These are phyloP conservation scores for Wallacemonas sp. DNA, from an alignment of 208 protist genomes.

Conservation along the genomic window DNA sequence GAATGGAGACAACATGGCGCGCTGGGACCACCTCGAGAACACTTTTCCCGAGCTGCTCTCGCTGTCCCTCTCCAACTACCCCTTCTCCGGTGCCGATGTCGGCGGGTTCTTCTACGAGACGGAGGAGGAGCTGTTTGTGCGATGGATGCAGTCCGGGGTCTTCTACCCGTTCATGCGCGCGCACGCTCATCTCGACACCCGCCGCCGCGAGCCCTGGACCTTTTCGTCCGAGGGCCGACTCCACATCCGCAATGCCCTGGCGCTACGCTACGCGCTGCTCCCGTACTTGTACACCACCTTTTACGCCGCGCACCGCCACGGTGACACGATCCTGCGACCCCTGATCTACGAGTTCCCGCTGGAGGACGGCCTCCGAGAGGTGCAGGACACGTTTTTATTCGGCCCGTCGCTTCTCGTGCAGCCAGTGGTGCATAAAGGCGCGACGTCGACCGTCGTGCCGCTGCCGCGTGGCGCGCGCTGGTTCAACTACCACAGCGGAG, in stretches of 20 bases:
- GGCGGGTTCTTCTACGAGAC: conserved; percentile 99
- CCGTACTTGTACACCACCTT: conserved; percentile 98
- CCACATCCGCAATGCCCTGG: conserved; percentile 72
- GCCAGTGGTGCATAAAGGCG: conserved; percentile 74
- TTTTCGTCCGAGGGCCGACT: conserved; percentile 78
- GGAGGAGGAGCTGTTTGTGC: conserved; percentile 94
- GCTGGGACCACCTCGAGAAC: conserved; percentile 95
- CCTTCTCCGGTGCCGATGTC: conserved; percentile 97
- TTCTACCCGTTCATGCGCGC: conserved; percentile 98
- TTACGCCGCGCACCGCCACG: conserved; percentile 77
- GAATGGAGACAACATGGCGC: conserved; percentile 98
- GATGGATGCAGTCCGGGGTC: conserved; percentile 97
- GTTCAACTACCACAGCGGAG: conserved; percentile 75
- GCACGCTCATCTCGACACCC: conserved; percentile 97
- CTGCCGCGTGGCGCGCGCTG: conserved; percentile 76
- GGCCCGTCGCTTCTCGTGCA: conserved; percentile 89
- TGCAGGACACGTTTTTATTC: conserved; percentile 92
- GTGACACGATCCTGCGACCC: conserved; percentile 92
- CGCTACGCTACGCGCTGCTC: conserved; percentile 93
- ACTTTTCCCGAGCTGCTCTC: conserved; percentile 96
- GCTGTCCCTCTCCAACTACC: conserved; percentile 94
- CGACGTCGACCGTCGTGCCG: conserved; percentile 51
- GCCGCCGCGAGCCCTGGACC: conserved; percentile 98
- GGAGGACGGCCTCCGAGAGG: conserved; percentile 78
- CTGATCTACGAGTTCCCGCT: conserved; percentile 95